These are phyloP conservation scores for Microdochium nivale DNA, from an alignment of 2,329 filamentous ascomycete species.

Conservation along the genomic window DNA sequence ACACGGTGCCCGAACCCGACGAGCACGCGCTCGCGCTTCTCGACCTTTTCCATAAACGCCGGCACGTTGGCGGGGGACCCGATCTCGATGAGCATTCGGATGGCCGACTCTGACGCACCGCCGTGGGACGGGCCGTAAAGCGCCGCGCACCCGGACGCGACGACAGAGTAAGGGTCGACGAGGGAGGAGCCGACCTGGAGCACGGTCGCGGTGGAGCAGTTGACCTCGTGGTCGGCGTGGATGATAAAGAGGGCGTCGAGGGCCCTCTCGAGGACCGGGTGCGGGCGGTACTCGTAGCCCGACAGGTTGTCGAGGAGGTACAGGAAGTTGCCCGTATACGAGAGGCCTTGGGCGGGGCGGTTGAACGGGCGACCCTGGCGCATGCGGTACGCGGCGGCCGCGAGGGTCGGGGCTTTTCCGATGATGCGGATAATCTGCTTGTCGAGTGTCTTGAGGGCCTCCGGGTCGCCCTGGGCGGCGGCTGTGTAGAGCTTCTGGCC, in stretches of 20 bases:
- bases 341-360: conserved; percentile 34
- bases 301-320: conserved; percentile 44
- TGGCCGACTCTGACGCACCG: conserved; percentile 49
- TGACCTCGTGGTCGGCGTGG: conserved; percentile 51
- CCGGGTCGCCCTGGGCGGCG: conserved; percentile 29
- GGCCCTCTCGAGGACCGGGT: conserved; percentile 39
- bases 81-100: conserved; percentile 43
- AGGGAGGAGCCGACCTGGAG: conserved; percentile 47
- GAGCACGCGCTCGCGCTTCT: conserved; percentile 39
- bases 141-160: conserved; percentile 42
- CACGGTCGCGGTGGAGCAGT: conserved; percentile 46
- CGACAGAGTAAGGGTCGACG: conserved; percentile 45
- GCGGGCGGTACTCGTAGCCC: conserved; percentile 34
- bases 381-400: conserved; percentile 43
- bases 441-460: conserved; percentile 34
- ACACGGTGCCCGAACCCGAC: conserved; percentile 48
- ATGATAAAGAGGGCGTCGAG: conserved; percentile 46
- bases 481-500: conserved; percentile 41
- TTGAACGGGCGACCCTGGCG: conserved; percentile 42
- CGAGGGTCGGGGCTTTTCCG: conserved; percentile 40
- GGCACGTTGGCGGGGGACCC: conserved; percentile 41
- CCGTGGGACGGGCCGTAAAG: conserved; percentile 50
- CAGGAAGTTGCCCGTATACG: conserved; percentile 46
- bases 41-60: conserved; percentile 38
- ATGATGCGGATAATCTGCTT: conserved; percentile 44